Percentiles rank a stretch among this genome's conserved stretches.
These are phyloP conservation scores for Secale cereale DNA, from an alignment of 176 grass and related monocot genomes.

Conservation along the genomic window DNA sequence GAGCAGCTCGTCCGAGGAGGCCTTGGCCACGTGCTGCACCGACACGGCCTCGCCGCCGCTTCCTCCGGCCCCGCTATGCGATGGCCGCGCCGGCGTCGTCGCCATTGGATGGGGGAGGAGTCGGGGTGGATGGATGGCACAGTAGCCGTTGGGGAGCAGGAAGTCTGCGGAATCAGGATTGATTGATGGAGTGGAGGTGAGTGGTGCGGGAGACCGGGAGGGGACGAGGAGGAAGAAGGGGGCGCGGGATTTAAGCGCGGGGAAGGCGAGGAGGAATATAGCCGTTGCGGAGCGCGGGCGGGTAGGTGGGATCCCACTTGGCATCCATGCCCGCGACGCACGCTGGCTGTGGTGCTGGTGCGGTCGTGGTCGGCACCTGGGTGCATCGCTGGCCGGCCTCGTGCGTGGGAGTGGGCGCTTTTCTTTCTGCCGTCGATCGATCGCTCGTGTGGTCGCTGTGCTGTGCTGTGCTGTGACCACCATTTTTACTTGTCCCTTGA, in stretches of 20 bases:
- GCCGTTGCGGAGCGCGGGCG: conserved; percentile 72
- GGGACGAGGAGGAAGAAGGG: not conserved
- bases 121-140: too few species aligned
- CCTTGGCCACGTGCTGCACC: conserved; percentile 76
- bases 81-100: not conserved
- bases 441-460: not conserved
- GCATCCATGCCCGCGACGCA: too few species aligned
- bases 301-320: conserved; percentile 32
- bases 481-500: not conserved
- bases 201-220: conserved; percentile 7
- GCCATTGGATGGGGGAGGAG: not conserved
- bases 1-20: conserved; percentile 93
- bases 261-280: conserved; percentile 45
- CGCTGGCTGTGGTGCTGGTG: not conserved
- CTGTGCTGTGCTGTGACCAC: not conserved
- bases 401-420: not conserved
- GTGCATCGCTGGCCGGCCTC: too few species aligned
- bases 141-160: too few species aligned
- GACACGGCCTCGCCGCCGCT: not conserved
- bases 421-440: not conserved
- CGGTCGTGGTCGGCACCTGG: not conserved
- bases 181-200: not conserved
- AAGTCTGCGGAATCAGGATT: not conserved
- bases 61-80: not conserved
- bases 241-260: conserved; percentile 39